Evolutionary conservation across 176 grass and related monocot genomes (phyloP), one percentile per base, ranked within the genome.

Genomic region (Saccharum officinarum): DNA sequence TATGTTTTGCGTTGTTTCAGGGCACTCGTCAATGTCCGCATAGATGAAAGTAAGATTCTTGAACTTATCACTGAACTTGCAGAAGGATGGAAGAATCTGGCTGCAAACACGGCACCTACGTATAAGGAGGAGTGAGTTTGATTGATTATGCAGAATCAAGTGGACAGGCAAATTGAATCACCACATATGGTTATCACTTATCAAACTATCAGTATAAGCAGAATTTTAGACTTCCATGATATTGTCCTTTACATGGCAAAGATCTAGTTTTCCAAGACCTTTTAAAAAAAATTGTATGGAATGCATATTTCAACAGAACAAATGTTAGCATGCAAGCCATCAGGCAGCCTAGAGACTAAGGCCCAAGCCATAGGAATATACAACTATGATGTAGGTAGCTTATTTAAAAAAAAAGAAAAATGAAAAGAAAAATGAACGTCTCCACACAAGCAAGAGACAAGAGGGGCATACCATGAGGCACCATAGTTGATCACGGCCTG

Each of bases 1-100:
- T 71, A 99, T 92, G 59, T 52, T 90, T 40, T 77, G 91, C 76
- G 97, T 96, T 62, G 90, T 94, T 86, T 98, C 90, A 0, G 92
- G 93, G 79, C 97, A 99, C 71, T 95, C 91, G 73, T 96, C 97
- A 63, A 99, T 94, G 80, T 95, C 86, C 2, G 86, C 97, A 79
- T 99, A 99, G 38, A 99, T 62, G 84, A 98, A 98, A 17, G 71
- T 67, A 46, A 99, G 78, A 30, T 80, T 92, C 80, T 99, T 96
- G 79, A 99, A 99, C 81, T 96, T 80, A 64, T 96, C 94, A 79
- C 97, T 99, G 18, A 92, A 83, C 28, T 31, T 85, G 79, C 81
- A 86, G 80, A 96, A 95, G 16, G 92, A 63, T 52, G 97, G 93
- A 84, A 91, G 92, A 41, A 94, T 96, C 67, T 91, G 88, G 25